Conservation (phyloP, 352 stramenopile species). For the Globisporangium spinosum region DNA sequence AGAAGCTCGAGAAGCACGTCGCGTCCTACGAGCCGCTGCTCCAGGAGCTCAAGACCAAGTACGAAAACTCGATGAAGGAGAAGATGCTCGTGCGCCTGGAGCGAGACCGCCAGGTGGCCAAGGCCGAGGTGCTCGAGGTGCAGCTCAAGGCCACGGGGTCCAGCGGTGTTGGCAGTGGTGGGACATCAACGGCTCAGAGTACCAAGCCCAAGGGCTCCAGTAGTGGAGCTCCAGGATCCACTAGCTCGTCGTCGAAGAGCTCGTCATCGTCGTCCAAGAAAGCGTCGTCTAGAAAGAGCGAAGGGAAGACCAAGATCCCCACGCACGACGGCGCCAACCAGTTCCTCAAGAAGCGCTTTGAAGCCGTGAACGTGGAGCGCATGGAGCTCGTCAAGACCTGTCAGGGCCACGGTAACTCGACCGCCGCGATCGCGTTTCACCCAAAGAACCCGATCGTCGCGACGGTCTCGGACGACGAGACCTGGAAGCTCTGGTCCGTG, state of each 20-base stretch:
- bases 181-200: neutral
- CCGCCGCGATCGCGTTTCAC: slow-evolving; percentile 90
- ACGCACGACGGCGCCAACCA: slow-evolving; percentile 61
- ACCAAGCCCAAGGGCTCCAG: slow-evolving; percentile 10
- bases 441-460: slow-evolving; percentile 91
- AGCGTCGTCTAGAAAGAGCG: slow-evolving; percentile 22
- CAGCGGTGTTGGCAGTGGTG: slow-evolving; percentile 6
- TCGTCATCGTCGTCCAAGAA: slow-evolving; percentile 15
- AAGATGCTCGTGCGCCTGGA: slow-evolving; percentile 96
- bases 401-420: slow-evolving; percentile 88
- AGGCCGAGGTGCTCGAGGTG: slow-evolving; percentile 84
- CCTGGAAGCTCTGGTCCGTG: slow-evolving; percentile 94
- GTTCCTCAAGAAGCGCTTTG: slow-evolving; percentile 68
- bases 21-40: slow-evolving; percentile 91
- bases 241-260: slow-evolving; percentile 22
- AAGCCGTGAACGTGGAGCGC: slow-evolving; percentile 57
- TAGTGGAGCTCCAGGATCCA: slow-evolving; percentile 2
- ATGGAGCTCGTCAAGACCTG: slow-evolving; percentile 87
- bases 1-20: slow-evolving; percentile 89
- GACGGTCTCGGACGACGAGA: slow-evolving; percentile 92
- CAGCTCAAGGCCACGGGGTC: slow-evolving; percentile 63
- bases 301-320: slow-evolving; percentile 62
- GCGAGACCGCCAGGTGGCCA: slow-evolving; percentile 87
- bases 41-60: slow-evolving; percentile 91
- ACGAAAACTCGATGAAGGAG: slow-evolving; percentile 95